Conservation (phyloP, 2,329 filamentous ascomycete genomes). For the Xylaria digitata region DNA sequence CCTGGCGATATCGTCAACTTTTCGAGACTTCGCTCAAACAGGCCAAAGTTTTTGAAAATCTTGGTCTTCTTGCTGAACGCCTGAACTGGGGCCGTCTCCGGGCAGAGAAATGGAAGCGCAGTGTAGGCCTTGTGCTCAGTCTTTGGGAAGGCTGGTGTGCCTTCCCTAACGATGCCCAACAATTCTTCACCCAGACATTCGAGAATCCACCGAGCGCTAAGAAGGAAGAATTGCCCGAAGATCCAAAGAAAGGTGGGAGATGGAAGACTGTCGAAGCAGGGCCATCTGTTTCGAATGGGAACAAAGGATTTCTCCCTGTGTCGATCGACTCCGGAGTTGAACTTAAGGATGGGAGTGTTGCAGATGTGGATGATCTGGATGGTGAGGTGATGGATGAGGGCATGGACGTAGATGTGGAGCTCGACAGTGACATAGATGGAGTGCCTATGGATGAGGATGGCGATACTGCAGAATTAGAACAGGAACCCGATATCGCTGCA, state of each 20-base stretch:
- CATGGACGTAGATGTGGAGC: conserved; percentile 60
- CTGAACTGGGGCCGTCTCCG: conserved; percentile 83
- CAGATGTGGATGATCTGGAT: conserved; percentile 56
- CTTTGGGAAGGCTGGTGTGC: conserved; percentile 79
- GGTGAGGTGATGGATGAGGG: conserved; percentile 61
- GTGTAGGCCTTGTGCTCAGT: conserved; percentile 73
- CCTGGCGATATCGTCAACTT: conserved; percentile 86
- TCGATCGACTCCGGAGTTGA: conserved; percentile 38
- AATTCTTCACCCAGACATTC: conserved; percentile 76
- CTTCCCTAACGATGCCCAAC: conserved; percentile 80
- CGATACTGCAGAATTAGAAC: conserved; percentile 54
- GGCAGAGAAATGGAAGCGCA: conserved; percentile 86
- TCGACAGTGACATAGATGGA: conserved; percentile 62
- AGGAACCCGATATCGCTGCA: conserved; percentile 36
- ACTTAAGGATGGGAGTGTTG: conserved; percentile 54
- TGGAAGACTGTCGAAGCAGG: conserved; percentile 65
- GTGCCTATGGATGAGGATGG: conserved; percentile 54
- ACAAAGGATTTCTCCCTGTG: conserved; percentile 46
- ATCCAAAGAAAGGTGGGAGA: conserved; percentile 53
- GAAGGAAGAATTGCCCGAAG: conserved; percentile 50
- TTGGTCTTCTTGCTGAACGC: conserved; percentile 79
- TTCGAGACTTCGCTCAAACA: conserved; percentile 79
- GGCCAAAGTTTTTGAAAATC: conserved; percentile 75
- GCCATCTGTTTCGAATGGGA: conserved; percentile 43
- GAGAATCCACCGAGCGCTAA: conserved; percentile 72